Evolutionary conservation across 108 stramenopile species (phyloP).

Genomic region (Nitzschia inconspicua): DNA sequence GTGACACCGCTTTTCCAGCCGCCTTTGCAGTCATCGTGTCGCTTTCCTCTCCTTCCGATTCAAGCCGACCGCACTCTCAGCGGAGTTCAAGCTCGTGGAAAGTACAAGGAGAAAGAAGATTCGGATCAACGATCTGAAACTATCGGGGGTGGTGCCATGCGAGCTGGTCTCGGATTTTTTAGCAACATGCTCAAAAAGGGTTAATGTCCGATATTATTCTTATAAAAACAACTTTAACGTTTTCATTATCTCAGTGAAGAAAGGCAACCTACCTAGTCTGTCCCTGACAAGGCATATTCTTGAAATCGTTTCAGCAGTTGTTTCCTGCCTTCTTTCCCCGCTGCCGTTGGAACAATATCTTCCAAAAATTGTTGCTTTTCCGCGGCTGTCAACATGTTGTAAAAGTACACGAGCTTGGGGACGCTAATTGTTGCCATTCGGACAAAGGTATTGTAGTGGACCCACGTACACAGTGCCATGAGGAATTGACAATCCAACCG

Average conservation of each 20-base stretch:
- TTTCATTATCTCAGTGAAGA: not conserved
- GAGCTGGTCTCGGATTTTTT: constrained; percentile 72
- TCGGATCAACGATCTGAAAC: constrained; percentile 20
- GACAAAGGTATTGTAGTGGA: constrained; percentile 95
- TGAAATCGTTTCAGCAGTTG: not conserved
- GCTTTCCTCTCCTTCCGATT: constrained; percentile 77
- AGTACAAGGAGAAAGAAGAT: constrained; percentile 49
- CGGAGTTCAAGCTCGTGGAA: constrained; percentile 74
- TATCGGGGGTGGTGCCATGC: constrained; percentile 58
- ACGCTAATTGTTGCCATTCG: constrained; percentile 80
- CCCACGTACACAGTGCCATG: constrained; percentile 95
- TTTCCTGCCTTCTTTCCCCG: not conserved
- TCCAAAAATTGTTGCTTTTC: constrained; percentile 43
- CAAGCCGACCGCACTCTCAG: constrained; percentile 80
- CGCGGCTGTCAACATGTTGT: constrained; percentile 41
- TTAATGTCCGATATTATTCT: constrained; percentile 22
- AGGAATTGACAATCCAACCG: constrained; percentile 98
- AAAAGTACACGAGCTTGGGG: constrained; percentile 80
- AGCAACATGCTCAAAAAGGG: constrained; percentile 80
- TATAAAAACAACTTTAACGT: not conserved
- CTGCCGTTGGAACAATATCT: constrained; percentile 6
- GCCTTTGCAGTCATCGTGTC: constrained; percentile 70
- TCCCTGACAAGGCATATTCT: not conserved
- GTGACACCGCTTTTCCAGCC: constrained; percentile 46
- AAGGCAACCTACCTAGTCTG: no score